phyloP scores from a whole-genome alignment of 1,139 yeast species.

The Debaryomyces fabryi region DNA sequence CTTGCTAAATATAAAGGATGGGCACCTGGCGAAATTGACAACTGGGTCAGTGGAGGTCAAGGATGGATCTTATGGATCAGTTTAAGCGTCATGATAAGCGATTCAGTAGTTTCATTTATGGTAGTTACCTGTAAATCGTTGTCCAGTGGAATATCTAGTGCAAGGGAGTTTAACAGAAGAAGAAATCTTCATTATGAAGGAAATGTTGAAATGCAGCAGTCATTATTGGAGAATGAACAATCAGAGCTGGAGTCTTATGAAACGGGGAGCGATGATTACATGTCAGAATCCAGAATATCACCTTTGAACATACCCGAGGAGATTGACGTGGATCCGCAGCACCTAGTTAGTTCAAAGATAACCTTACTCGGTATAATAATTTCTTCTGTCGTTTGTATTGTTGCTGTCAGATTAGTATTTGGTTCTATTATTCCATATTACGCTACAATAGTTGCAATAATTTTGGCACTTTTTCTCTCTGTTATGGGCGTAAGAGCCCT shows the following conservation, averaged over 20 bases:
- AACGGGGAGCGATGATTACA: background rate
- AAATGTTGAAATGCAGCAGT: conserved; percentile 14
- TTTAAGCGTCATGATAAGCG: conserved; percentile 91
- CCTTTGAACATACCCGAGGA: background rate
- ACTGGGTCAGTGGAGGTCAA: conserved; percentile 92
- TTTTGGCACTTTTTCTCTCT: conserved; percentile 76
- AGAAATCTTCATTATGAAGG: conserved; percentile 7
- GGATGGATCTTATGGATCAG: conserved; percentile 98
- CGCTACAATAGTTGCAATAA: conserved; percentile 66
- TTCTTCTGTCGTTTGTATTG: conserved; percentile 69
- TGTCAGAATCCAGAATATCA: background rate
- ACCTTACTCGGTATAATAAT: conserved; percentile 63
- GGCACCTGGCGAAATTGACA: conserved; percentile 90
- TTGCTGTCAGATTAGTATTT: conserved; percentile 66
- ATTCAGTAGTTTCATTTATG: conserved; percentile 78
- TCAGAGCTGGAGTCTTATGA: conserved; percentile 15
- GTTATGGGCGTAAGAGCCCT: conserved; percentile 88
- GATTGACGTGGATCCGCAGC: conserved; percentile 27
- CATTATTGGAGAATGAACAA: conserved; percentile 11
- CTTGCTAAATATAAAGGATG: conserved; percentile 68
- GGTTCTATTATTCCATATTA: conserved; percentile 72
- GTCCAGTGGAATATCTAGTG: background rate
- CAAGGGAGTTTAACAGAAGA: conserved; percentile 7
- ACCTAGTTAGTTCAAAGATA: conserved; percentile 53
- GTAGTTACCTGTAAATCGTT: conserved; percentile 59